These are phyloP conservation scores for Gracilaria vermiculophylla DNA, from an alignment of 23 red algal genomes.

Conservation along the genomic window DNA sequence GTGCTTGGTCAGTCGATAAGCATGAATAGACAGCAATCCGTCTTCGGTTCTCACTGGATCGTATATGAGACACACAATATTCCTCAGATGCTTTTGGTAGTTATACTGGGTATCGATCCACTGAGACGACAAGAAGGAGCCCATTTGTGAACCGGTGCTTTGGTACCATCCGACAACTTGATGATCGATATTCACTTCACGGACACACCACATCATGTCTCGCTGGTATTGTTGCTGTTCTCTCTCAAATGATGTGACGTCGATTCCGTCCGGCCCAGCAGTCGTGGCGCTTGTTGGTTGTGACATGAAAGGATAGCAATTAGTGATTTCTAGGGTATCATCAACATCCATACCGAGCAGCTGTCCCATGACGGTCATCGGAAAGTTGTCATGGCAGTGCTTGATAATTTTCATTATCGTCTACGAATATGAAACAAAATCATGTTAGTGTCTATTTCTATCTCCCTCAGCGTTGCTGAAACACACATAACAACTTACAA, in stretches of 20 bases:
- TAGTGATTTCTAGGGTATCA: slow-evolving; percentile 85
- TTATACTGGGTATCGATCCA: slow-evolving; percentile 99
- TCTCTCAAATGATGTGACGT: slow-evolving; percentile 48
- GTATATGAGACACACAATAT: slow-evolving; percentile 92
- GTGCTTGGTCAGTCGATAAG: slow-evolving; percentile 77
- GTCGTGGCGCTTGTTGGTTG: slow-evolving; percentile 18
- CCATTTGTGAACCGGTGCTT: slow-evolving; percentile 77
- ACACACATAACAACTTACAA: slow-evolving; percentile 12
- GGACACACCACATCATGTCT: slow-evolving; percentile 97
- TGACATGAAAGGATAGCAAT: slow-evolving; percentile 87
- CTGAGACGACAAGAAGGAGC: slow-evolving; percentile 85
- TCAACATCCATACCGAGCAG: slow-evolving; percentile 92
- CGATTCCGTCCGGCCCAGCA: slow-evolving; percentile 55
- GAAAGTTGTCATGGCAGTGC: slow-evolving; percentile 89
- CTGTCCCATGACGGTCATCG: slow-evolving; percentile 89
- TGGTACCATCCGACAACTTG: slow-evolving; percentile 98
- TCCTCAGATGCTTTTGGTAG: slow-evolving; percentile 86
- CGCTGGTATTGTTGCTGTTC: slow-evolving; percentile 85
- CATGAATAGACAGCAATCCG: slow-evolving; percentile 79
- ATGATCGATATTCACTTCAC: slow-evolving; percentile 91
- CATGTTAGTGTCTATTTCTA: neutral
- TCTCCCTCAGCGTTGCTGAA: neutral
- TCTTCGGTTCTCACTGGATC: slow-evolving; percentile 84
- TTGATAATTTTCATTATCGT: slow-evolving; percentile 93
- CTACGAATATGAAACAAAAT: neutral